phyloP scores from a whole-genome alignment of 441 rosid genomes.

The Erodium moschatum region DNA sequence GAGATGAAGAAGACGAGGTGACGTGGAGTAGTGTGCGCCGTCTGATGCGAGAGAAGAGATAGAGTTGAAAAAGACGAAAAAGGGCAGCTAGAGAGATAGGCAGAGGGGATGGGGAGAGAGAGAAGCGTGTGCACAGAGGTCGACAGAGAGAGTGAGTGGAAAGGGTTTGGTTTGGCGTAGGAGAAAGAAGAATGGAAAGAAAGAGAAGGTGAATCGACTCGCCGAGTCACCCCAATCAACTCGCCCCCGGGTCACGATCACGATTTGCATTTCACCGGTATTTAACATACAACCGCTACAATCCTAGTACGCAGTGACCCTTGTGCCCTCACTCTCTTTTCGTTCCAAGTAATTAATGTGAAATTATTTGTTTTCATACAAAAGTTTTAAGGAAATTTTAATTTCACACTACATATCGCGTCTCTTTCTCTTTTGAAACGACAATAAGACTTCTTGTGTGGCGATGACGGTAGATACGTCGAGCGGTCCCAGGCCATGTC shows the following conservation, averaged over 20 bases:
- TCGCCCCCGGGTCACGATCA: not conserved
- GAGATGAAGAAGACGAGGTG: constrained; percentile 78
- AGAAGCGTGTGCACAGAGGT: constrained; percentile 15
- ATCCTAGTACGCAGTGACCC: too few species aligned
- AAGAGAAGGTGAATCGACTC: constrained; percentile 16
- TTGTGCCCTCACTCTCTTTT: too few species aligned
- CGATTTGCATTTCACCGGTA: not conserved
- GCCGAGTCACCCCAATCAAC: constrained; percentile 8
- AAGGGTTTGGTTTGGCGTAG: constrained; percentile 4
- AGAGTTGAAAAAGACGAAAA: constrained; percentile 55
- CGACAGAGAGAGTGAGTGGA: constrained; percentile 23
- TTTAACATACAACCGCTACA: not conserved
- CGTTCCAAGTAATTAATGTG: too few species aligned
- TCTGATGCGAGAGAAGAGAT: constrained; percentile 32
- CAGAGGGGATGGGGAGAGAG: constrained; percentile 24
- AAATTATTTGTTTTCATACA: too few species aligned
- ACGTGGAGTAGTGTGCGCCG: constrained; percentile 67
- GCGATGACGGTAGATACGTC: too few species aligned
- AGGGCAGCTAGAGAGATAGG: constrained; percentile 36
- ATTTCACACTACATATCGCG: too few species aligned
- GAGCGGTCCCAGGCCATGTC: too few species aligned
- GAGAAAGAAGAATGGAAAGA: constrained; percentile 20
- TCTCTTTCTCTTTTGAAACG: too few species aligned
- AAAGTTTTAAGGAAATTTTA: too few species aligned
- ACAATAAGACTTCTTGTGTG: too few species aligned